Percentiles rank a stretch among this genome's conserved stretches.
Conservation (phyloP, 306 rosid species). For the Datisca glomerata region DNA sequence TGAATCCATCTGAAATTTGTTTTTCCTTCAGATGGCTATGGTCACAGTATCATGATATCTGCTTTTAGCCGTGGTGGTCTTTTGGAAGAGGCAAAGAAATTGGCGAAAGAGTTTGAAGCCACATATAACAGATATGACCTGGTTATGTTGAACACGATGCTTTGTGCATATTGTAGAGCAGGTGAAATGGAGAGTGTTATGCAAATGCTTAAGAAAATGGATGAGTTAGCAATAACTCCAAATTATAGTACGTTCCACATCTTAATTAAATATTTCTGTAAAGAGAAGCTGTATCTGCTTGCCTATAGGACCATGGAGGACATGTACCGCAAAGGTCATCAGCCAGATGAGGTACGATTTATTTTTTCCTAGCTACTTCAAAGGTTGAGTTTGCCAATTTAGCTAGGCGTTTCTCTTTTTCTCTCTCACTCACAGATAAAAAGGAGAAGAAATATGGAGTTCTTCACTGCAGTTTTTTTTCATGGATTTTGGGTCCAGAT, state of each 20-base stretch:
- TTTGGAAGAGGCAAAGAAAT: conserved; percentile 67
- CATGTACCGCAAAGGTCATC: conserved; percentile 78
- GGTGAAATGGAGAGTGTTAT: conserved; percentile 92
- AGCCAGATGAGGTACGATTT: conserved; percentile 65
- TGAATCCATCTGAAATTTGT: conserved; percentile 12
- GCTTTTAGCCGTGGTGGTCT: conserved; percentile 78
- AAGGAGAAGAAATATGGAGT: too few species aligned
- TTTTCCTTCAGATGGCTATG: conserved; percentile 74
- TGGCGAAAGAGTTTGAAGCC: conserved; percentile 72
- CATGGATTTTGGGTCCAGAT: too few species aligned
- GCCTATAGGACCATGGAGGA: conserved; percentile 73
- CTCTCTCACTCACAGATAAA: too few species aligned
- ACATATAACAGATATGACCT: conserved; percentile 63
- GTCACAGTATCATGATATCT: conserved; percentile 91
- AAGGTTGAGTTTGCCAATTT: too few species aligned
- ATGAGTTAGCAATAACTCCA: conserved; percentile 71
- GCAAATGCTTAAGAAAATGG: conserved; percentile 90
- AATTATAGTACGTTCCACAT: conserved; percentile 75
- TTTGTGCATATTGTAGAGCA: conserved; percentile 91
- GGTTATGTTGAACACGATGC: conserved; percentile 78
- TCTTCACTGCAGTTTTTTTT: too few species aligned
- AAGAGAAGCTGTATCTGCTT: conserved; percentile 70
- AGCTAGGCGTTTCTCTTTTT: too few species aligned
- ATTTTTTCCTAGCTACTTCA: too few species aligned
- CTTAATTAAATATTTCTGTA: conserved; percentile 72